Evolutionary conservation across 2,329 filamentous ascomycete genomes (phyloP).

Genomic region (Coniochaeta sp.): DNA sequence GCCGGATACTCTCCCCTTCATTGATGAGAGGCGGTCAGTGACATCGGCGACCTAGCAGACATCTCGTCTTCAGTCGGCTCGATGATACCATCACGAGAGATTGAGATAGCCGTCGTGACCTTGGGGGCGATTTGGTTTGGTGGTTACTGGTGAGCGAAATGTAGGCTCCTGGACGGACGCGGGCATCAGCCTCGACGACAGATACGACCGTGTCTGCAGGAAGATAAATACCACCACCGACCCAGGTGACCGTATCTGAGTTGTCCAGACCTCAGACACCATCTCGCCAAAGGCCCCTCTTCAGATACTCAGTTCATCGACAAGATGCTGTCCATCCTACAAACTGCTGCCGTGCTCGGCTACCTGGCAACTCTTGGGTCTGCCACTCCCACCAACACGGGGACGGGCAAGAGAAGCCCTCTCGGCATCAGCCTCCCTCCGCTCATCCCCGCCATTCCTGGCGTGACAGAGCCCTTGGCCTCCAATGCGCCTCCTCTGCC

Average conservation of each 20-base stretch:
- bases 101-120: not conserved
- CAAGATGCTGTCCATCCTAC: not conserved
- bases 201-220: not conserved
- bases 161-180: not conserved
- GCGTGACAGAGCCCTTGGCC: constrained; percentile 49
- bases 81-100: constrained; percentile 3
- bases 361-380: not conserved
- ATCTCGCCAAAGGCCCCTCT: not conserved
- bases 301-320: not conserved
- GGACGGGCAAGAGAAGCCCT: constrained; percentile 16
- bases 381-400: constrained; percentile 1
- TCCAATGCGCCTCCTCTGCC: constrained; percentile 45
- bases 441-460: constrained; percentile 50
- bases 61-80: not conserved
- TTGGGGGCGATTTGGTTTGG: not conserved
- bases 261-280: not conserved
- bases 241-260: not conserved
- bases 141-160: not conserved
- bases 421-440: constrained; percentile 38
- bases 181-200: no score
- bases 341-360: constrained; percentile 2
- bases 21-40: not conserved
- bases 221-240: not conserved
- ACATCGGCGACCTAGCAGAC: not conserved
- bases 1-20: not conserved